These are phyloP conservation scores for Boechera divaricarpa DNA, from an alignment of 345 rosid genomes.

Conservation along the genomic window DNA sequence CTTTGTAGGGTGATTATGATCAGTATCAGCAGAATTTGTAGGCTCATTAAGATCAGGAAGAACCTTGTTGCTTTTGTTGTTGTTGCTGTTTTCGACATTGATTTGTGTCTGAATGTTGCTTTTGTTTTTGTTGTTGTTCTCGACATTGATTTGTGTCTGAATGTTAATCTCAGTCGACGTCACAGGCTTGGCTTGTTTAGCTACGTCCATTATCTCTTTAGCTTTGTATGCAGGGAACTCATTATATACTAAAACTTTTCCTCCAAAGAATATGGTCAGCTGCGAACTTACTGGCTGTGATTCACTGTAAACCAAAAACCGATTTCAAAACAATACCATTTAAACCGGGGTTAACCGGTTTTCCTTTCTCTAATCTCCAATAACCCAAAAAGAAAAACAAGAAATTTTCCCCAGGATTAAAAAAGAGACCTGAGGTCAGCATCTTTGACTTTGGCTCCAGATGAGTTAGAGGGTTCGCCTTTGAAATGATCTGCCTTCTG, in stretches of 20 bases:
- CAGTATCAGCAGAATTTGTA: conserved; percentile 28
- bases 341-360: conserved; percentile 16
- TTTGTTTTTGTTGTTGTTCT: conserved; percentile 20
- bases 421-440: conserved; percentile 35
- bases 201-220: conserved; percentile 60
- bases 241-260: conserved; percentile 55
- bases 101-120: conserved; percentile 2
- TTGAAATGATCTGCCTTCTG: conserved; percentile 6
- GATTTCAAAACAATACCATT: conserved; percentile 1
- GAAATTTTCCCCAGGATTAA: not conserved
- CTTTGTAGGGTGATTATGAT: conserved; percentile 6
- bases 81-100: too few species aligned
- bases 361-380: not conserved
- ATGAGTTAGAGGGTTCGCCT: conserved; percentile 8
- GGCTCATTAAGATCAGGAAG: conserved; percentile 52
- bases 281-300: conserved; percentile 45
- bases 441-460: conserved; percentile 30
- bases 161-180: not conserved
- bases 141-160: conserved; percentile 19
- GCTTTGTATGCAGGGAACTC: conserved; percentile 67
- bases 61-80: conserved; percentile 33
- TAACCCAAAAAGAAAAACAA: not conserved
- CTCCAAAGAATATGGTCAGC: conserved; percentile 74
- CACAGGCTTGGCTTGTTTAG: conserved; percentile 39
- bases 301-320: conserved; percentile 31